Evolutionary conservation across 192 early-diverging fungal species (phyloP), one percentile per base, ranked within the genome.

Genomic region (Umbelopsis sp.): DNA sequence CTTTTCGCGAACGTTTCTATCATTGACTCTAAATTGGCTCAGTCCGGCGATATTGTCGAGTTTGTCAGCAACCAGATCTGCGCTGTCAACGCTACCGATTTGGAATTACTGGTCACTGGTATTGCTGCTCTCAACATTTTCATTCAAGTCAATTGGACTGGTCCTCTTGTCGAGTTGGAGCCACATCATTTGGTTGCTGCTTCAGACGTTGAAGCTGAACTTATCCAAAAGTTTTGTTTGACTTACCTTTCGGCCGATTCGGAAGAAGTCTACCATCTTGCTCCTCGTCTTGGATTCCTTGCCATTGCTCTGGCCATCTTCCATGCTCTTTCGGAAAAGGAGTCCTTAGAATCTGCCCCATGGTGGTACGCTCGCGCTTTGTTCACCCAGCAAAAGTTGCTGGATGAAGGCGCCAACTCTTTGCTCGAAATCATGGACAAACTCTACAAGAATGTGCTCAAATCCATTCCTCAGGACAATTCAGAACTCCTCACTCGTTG

Each of bases 111-210:
- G 24, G 69, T 69, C 24, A 71, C 96, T 12, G 93, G 84, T 41
- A 85, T 89, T 24, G 90, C 92, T 1, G 84, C 84, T 36, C 82
- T 98, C n/a, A 88, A 90, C 32, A 81, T 86, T 21, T 98, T 98
- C 82, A 72, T 96, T 21, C 95, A 98, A 81, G 81, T 84, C 36
- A 89, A 86, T 66, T 97, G 93, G 93, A 98, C 96, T 1, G 96
- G 96, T 5, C 96, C 96, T 8, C 73, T 81, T 7, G 50, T 96
- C 12, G 76, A 78, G 11, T 76, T 91, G 9, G 86, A 91, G 66
- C 76, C 89, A 0, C 76, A 79, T 17, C 73, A 84, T 11, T 50
- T 94, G 12, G 72, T 98, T 11, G 90, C 90, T 11, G 82, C 73
- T 70, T 65, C 53, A 24, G 59, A 80, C 65, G 38, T 56, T 74